phyloP scores from a whole-genome alignment of 257 asterid species.

The Solanum arcanum region DNA sequence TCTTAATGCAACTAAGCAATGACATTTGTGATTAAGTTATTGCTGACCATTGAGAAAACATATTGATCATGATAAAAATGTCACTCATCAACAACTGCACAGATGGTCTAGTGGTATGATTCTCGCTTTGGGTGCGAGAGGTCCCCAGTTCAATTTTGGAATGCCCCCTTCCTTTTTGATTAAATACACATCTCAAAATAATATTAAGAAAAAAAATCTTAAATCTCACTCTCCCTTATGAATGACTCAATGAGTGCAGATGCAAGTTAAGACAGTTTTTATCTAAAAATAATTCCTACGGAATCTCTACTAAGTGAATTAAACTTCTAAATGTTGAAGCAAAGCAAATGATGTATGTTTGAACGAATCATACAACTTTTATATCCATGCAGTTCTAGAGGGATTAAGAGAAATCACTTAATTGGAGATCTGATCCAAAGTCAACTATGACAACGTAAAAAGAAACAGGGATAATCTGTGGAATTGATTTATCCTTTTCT shows the following conservation, averaged over 20 bases:
- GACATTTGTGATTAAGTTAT: neutral
- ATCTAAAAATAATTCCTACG: neutral
- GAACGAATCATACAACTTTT: neutral
- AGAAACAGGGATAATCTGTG: neutral
- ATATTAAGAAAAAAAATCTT: too few relatives aligned
- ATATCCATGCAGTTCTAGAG: neutral
- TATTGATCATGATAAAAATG: neutral
- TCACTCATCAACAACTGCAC: slow-evolving; percentile 5
- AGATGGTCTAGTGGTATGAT: slow-evolving; percentile 89
- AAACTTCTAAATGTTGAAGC: neutral
- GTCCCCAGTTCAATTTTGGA: slow-evolving; percentile 69
- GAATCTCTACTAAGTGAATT: neutral
- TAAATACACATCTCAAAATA: neutral
- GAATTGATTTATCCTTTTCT: neutral
- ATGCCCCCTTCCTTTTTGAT: slow-evolving; percentile 34
- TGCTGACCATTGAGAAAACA: neutral
- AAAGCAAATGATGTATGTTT: neutral
- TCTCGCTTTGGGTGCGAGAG: slow-evolving; percentile 78
- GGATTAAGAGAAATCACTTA: neutral
- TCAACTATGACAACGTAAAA: neutral
- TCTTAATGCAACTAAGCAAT: neutral
- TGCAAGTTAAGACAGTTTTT: neutral
- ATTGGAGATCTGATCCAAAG: neutral
- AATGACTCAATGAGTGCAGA: neutral
- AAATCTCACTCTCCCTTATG: neutral